phyloP scores from a whole-genome alignment of 202 grass and related monocot species.

The Panicum virgatum region DNA sequence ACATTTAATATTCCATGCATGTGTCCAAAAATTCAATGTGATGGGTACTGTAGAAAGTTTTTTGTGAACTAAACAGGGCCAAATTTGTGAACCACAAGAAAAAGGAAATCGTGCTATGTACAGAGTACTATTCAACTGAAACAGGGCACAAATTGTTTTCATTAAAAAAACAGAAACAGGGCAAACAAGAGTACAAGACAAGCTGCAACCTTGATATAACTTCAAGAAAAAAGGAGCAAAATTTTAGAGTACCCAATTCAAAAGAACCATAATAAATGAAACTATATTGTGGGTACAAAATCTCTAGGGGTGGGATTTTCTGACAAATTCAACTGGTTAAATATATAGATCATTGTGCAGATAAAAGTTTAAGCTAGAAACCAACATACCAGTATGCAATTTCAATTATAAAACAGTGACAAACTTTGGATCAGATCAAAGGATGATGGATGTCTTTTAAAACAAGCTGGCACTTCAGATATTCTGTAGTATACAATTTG shows the following conservation, averaged over 20 bases:
- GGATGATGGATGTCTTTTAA: neutral
- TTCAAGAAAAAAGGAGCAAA: neutral
- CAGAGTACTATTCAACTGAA: neutral
- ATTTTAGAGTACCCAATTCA: neutral
- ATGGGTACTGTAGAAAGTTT: too few species aligned
- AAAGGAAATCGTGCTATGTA: neutral
- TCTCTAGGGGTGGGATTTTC: neutral
- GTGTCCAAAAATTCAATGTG: too few species aligned
- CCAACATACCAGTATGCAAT: neutral
- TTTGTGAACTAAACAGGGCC: too few species aligned
- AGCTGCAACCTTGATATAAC: neutral
- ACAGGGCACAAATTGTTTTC: neutral
- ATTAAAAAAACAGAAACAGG: too few species aligned
- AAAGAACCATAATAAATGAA: neutral
- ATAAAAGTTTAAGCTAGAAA: neutral
- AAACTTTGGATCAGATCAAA: neutral
- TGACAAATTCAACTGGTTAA: neutral
- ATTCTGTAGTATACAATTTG: neutral
- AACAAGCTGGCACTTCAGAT: too few species aligned
- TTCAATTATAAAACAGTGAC: neutral
- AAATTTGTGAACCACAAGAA: too few species aligned
- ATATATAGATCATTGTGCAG: neutral
- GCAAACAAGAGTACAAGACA: too few species aligned
- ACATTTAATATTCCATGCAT: too few species aligned
- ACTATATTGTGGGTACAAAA: neutral